Evolutionary conservation across 108 stramenopile genomes (phyloP).

Genomic region (Aureococcus anophagefferens): DNA sequence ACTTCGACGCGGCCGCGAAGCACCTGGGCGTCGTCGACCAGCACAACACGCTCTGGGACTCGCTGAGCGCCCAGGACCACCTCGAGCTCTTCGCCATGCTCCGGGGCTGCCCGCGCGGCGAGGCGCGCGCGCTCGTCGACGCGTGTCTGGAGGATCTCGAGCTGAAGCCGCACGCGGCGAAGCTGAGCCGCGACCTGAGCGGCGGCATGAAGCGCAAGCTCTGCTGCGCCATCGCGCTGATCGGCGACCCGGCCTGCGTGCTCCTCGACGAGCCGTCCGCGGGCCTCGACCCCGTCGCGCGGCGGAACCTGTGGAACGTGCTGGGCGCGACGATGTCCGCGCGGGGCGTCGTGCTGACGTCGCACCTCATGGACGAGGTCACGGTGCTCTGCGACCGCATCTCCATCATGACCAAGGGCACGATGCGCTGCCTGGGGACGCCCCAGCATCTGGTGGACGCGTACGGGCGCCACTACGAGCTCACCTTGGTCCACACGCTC

Average conservation of each 20-base stretch:
- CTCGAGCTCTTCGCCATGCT: slow-evolving; percentile 8
- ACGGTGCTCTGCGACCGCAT: slow-evolving; percentile 45
- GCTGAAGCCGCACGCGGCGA: slow-evolving; percentile 22
- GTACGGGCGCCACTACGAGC: slow-evolving; percentile 48
- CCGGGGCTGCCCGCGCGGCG: slow-evolving; percentile 3
- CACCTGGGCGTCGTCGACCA: too few species aligned
- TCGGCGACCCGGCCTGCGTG: slow-evolving; percentile 38
- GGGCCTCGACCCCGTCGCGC: slow-evolving; percentile 45
- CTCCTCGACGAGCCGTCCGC: slow-evolving; percentile 44
- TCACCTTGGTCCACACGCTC: too few species aligned
- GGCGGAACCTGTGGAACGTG: slow-evolving; percentile 19
- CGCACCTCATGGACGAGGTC: slow-evolving; percentile 53
- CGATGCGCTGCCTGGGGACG: slow-evolving; percentile 37
- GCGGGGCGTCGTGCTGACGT: slow-evolving; percentile 35
- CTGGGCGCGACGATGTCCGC: too few species aligned
- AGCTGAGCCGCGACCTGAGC: slow-evolving; percentile 6
- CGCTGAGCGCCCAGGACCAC: slow-evolving; percentile 7
- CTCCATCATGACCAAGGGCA: slow-evolving; percentile 46
- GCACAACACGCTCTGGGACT: too few species aligned
- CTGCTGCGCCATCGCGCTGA: slow-evolving; percentile 43
- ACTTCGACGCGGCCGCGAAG: too few species aligned
- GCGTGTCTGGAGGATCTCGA: slow-evolving; percentile 18
- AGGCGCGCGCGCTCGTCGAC: background rate
- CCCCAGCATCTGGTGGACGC: slow-evolving; percentile 41
- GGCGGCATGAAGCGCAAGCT: slow-evolving; percentile 57